These are phyloP conservation scores for Aspergillus cristatus DNA, from an alignment of 495 filamentous ascomycete species.

Conservation along the genomic window DNA sequence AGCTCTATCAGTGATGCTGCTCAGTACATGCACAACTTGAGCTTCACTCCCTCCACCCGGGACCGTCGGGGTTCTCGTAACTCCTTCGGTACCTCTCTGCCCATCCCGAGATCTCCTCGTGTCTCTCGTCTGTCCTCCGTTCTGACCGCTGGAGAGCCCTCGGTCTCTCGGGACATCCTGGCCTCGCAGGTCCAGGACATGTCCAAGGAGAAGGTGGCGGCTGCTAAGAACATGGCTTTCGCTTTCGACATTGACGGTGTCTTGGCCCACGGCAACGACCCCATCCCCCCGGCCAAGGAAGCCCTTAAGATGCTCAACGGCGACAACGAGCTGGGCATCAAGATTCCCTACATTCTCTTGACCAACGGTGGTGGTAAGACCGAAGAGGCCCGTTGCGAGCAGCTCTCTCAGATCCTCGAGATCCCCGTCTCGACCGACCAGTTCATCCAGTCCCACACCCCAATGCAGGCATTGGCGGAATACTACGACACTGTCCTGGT, in stretches of 20 bases:
- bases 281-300: slow-evolving; percentile 73
- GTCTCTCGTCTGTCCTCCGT: slow-evolving; percentile 56
- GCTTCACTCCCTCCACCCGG: slow-evolving; percentile 54
- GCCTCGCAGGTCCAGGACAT: slow-evolving; percentile 67
- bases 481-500: slow-evolving; percentile 80
- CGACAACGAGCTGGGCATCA: slow-evolving; percentile 76
- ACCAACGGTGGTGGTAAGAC: slow-evolving; percentile 93
- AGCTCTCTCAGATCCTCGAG: slow-evolving; percentile 67
- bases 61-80: slow-evolving; percentile 63
- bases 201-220: slow-evolving; percentile 54
- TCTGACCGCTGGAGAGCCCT: slow-evolving; percentile 33
- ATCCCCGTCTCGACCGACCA: slow-evolving; percentile 69
- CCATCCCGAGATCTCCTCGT: slow-evolving; percentile 65
- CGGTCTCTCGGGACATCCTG: slow-evolving; percentile 57
- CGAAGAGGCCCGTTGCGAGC: slow-evolving; percentile 71
- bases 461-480: slow-evolving; percentile 79
- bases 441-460: slow-evolving; percentile 92
- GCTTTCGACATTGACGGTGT: slow-evolving; percentile 93
- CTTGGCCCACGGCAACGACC: slow-evolving; percentile 65
- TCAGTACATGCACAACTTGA: slow-evolving; percentile 66
- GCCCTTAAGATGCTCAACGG: slow-evolving; percentile 83
- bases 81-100: slow-evolving; percentile 69
- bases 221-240: slow-evolving; percentile 67
- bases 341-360: slow-evolving; percentile 83
- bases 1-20: slow-evolving; percentile 61